Conservation (phyloP, 2,329 filamentous ascomycete genomes). For the Botryotinia globosa region DNA sequence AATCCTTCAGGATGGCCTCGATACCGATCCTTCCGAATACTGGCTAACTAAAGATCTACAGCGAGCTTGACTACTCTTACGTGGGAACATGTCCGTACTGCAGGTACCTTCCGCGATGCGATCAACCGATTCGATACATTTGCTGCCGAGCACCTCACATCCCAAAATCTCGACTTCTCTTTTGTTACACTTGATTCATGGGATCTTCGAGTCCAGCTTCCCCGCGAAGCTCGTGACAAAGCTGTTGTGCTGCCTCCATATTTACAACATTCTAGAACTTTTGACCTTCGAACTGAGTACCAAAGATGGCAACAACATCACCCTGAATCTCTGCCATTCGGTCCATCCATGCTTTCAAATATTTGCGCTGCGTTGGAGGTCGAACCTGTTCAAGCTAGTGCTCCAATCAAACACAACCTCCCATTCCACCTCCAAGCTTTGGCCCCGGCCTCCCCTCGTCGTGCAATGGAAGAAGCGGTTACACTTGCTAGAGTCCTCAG, state of each 20-base stretch:
- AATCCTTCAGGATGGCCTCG: not conserved
- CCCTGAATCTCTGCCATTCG: conserved; percentile 94
- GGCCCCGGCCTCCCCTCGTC: conserved; percentile 88
- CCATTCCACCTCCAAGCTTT: conserved; percentile 97
- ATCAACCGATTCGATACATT: conserved; percentile 94
- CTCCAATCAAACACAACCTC: conserved; percentile 97
- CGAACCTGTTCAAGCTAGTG: conserved; percentile 94
- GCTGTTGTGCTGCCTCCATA: conserved; percentile 94
- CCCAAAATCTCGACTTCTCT: conserved; percentile 92
- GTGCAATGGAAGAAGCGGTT: conserved; percentile 96
- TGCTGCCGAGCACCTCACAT: conserved; percentile 84
- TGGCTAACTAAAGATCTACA: conserved; percentile 43
- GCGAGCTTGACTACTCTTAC: conserved; percentile 96
- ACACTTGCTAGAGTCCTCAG: conserved; percentile 89
- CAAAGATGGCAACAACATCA: conserved; percentile 98
- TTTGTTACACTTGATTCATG: conserved; percentile 98
- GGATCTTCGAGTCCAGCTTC: conserved; percentile 96
- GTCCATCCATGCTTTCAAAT: conserved; percentile 90
- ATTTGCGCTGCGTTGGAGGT: conserved; percentile 98
- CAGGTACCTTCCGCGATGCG: conserved; percentile 94
- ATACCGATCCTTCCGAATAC: conserved; percentile 12
- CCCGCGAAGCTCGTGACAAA: conserved; percentile 96
- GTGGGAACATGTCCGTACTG: conserved; percentile 98
- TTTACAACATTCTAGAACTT: conserved; percentile 94
- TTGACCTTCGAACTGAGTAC: conserved; percentile 95